These are phyloP conservation scores for Malbranchea cinnamomea DNA, from an alignment of 2,329 filamentous ascomycete genomes.

Conservation along the genomic window DNA sequence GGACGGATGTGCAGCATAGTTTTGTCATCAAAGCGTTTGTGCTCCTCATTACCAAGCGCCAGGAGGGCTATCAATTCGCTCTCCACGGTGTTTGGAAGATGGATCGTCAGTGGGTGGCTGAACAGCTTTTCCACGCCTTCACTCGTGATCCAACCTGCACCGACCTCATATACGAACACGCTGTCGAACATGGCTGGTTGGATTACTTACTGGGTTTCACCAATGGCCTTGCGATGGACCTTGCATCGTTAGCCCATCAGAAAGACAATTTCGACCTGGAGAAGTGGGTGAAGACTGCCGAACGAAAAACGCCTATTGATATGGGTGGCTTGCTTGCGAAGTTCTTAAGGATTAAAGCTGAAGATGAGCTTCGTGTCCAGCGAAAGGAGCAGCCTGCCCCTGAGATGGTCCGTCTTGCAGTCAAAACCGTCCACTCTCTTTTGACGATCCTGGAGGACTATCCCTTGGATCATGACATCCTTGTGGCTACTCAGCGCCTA, in stretches of 20 bases:
- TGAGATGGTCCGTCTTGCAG: slow-evolving; percentile 59
- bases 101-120: slow-evolving; percentile 73
- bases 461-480: slow-evolving; percentile 44
- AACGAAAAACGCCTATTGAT: slow-evolving; percentile 46
- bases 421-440: slow-evolving; percentile 71
- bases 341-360: slow-evolving; percentile 72
- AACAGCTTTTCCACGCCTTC: slow-evolving; percentile 64
- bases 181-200: slow-evolving; percentile 68
- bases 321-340: slow-evolving; percentile 59
- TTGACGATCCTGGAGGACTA: slow-evolving; percentile 65
- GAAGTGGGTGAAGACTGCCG: slow-evolving; percentile 61
- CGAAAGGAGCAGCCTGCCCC: slow-evolving; percentile 50
- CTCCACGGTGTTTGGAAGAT: slow-evolving; percentile 85
- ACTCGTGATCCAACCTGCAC: slow-evolving; percentile 54
- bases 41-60: slow-evolving; percentile 65
- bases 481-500: slow-evolving; percentile 67
- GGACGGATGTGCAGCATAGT: slow-evolving; percentile 33
- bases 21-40: slow-evolving; percentile 47
- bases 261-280: slow-evolving; percentile 65
- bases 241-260: slow-evolving; percentile 72
- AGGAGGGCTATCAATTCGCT: slow-evolving; percentile 71
- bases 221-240: slow-evolving; percentile 74
- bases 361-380: slow-evolving; percentile 62
- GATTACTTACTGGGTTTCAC: slow-evolving; percentile 63
- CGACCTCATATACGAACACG: slow-evolving; percentile 61